Evolutionary conservation across 2,329 filamentous ascomycete genomes (phyloP), one percentile per base, ranked within the genome.

Genomic region (Neurospora sp.): DNA sequence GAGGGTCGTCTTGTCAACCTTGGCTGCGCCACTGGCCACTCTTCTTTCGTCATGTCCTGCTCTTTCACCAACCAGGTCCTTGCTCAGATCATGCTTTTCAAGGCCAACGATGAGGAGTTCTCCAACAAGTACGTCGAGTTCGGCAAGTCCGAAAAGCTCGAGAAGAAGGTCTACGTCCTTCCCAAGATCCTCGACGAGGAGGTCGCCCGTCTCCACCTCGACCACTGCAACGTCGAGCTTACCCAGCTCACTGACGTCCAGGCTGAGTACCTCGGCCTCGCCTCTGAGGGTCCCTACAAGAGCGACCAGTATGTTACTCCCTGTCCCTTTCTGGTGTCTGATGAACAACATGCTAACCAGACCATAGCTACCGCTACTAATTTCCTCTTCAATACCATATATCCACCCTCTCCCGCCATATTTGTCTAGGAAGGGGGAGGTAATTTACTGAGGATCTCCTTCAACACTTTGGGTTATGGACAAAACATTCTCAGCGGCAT

Each of bases 11-110:
- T 99, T 75, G 96, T 99, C 86, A 99, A 99, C 91, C 88, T 99
- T 78, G 96, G 96, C 84, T 99, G 96, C 84, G 96, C 96, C 81
- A 99, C 96, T 75, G 96, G 96, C 77, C 96, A 99, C 91, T 97
- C 94, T 77, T 98, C 95, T 68, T 99, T 99, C 84, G 96, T 99
- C 87, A 98, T 99, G 96, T 97, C 94, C 78, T 99, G 96, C 91
- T 98, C 95, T 75, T 99, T 99, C 91, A 97, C 94, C 89, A 99
- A 99, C 91, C 96, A 99, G 89, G 96, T 98, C 78, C 93, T 99
- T 82, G 96, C 96, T 76, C 96, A 99, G 88, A 98, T 99, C 86
- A 91, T 97, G 87, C 87, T 99, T 79, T 99, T 84, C 92, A 98
- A 98, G 91, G 91, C 90, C 79, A 87, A 91, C 78, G 94, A 98